These are phyloP conservation scores for Lentinula sp. DNA, from an alignment of 768 basidiomycete species.

Conservation along the genomic window DNA sequence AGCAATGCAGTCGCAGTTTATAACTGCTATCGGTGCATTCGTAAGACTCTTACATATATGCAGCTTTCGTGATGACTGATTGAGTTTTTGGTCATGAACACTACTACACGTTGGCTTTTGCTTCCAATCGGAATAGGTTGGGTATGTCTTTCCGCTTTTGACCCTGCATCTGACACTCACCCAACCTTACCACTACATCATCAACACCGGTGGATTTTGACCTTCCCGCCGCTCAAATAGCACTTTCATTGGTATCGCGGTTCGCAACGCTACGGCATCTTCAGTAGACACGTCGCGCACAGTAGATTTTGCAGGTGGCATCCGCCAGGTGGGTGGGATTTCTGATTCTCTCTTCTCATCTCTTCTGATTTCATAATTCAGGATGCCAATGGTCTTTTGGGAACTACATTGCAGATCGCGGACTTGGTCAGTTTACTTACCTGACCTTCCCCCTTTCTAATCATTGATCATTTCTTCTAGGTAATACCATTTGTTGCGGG, in stretches of 20 bases:
- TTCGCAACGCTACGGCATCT: constrained; percentile 68
- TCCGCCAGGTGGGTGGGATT: constrained; percentile 41
- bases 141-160: constrained; percentile 16
- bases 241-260: constrained; percentile 84
- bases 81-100: neutral
- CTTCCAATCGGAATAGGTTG: constrained; percentile 19
- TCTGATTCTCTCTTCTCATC: no score
- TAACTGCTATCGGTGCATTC: constrained; percentile 90
- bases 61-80: constrained; percentile 8
- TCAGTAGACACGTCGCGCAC: constrained; percentile 28
- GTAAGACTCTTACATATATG: constrained; percentile 38
- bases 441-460: constrained; percentile 8
- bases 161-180: constrained; percentile 1
- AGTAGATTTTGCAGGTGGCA: constrained; percentile 67
- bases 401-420: constrained; percentile 71
- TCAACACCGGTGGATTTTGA: neutral
- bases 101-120: neutral
- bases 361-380: neutral
- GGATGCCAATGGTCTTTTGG: constrained; percentile 69
- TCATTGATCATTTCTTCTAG: constrained; percentile 27
- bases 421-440: constrained; percentile 61
- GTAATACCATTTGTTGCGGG: constrained; percentile 88
- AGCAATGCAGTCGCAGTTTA: constrained; percentile 90
- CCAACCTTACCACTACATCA: neutral
- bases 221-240: constrained; percentile 27